Evolutionary conservation across 2,329 filamentous ascomycete genomes (phyloP), one percentile per base, ranked within the genome.

Genomic region (Cladosporium sp.): DNA sequence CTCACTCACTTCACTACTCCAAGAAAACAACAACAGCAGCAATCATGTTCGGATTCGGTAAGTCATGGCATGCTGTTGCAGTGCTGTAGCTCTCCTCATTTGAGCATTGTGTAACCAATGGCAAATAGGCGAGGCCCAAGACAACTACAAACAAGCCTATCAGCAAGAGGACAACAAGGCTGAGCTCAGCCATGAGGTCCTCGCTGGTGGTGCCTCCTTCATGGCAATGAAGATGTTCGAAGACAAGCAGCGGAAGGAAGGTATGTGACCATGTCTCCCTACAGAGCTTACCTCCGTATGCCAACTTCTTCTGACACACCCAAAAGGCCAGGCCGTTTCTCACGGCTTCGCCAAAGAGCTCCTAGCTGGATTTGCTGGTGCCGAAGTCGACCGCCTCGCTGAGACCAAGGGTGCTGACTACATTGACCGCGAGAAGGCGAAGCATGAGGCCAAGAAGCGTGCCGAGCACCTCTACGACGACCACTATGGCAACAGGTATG

Each of bases 191-290:
- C 87, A 92, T 71, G 86, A 93, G 73, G 64, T 88, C 41, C 66
- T 91, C 50, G 86, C 83, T 57, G 86, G 86, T 55, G 88, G 82
- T 51, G 87, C 86, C 51, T 82, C 84, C 55, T 92, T 92, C 65
- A 84, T 81, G 56, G 88, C 83, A 61, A 86, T 92, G 79, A 89
- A 89, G 76, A 74, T 83, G 25, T 91, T 83, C 61, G 86, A 91
- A 71, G 83, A 89, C 67, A 75, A 80, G 61, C 85, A 89, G 73
- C 83, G 85, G 62, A 73, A 70, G 50, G 74, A 86, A 66, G 86
- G 83, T 82, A 72, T 20, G 72, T 62, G 16, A 18, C 43, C 12
- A 49, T 15, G 7, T 6, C 12, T 18, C 12, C 29, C 18, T 40
- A 22, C 38, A 11, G 18, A 12, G 15, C 15, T n/a, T 38, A 27